These are phyloP conservation scores for Saccharomyces hybrid DNA, from an alignment of 1,139 yeast species.

Conservation along the genomic window DNA sequence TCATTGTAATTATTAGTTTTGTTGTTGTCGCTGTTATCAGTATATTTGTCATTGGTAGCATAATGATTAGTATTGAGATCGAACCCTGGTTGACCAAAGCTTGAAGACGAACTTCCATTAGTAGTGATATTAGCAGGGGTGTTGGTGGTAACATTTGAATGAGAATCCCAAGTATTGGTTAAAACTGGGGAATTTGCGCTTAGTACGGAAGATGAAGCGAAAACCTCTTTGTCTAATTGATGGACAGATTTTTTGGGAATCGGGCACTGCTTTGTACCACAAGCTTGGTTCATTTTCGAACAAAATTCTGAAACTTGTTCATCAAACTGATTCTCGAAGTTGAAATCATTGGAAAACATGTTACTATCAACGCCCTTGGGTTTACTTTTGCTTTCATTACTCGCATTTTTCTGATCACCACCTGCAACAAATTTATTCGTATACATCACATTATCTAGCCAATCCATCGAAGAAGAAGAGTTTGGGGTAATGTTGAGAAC, in stretches of 20 bases:
- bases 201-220: background rate
- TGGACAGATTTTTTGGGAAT: constrained; percentile 42
- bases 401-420: background rate
- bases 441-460: constrained; percentile 20
- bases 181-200: constrained; percentile 2
- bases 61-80: background rate
- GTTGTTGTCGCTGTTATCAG: constrained; percentile 1
- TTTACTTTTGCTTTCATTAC: background rate
- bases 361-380: constrained; percentile 11
- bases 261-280: constrained; percentile 72
- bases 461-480: constrained; percentile 15
- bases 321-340: constrained; percentile 39
- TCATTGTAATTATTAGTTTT: background rate
- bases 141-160: constrained; percentile 2
- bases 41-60: background rate
- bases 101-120: constrained; percentile 4
- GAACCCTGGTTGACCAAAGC: constrained; percentile 13
- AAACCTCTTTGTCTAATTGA: constrained; percentile 1
- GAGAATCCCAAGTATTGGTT: constrained; percentile 12
- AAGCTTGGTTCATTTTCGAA: constrained; percentile 63
- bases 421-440: background rate
- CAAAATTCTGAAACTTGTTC: constrained; percentile 59
- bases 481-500: constrained; percentile 9
- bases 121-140: constrained; percentile 7
- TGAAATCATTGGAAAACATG: constrained; percentile 26